phyloP scores from a whole-genome alignment of 768 basidiomycete genomes.

The Pulveroboletus ravenelii region DNA sequence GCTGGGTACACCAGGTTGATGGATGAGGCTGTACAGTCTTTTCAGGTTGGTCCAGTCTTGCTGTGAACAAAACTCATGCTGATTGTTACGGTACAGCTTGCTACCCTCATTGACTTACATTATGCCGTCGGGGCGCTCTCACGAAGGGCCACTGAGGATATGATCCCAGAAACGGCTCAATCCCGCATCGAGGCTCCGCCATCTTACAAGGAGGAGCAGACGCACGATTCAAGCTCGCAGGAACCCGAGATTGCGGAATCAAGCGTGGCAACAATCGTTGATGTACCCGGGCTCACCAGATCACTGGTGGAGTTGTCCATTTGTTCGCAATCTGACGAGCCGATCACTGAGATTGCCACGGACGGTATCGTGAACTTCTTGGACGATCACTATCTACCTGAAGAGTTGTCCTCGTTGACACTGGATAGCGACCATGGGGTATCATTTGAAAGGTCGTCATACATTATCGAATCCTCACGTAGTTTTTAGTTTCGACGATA shows the following conservation, averaged over 20 bases:
- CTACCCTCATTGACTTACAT: constrained; percentile 45
- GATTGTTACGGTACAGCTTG: constrained; percentile 31
- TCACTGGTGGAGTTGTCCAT: neutral
- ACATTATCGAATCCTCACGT: constrained; percentile 4
- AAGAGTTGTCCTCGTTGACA: constrained; percentile 17
- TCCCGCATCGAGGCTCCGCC: constrained; percentile 10
- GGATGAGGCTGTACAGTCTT: constrained; percentile 43
- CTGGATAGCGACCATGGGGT: constrained; percentile 35
- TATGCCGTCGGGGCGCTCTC: constrained; percentile 31
- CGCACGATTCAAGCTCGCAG: neutral
- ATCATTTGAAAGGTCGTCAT: neutral
- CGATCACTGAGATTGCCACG: constrained; percentile 19
- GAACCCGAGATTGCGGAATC: neutral
- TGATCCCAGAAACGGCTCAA: neutral
- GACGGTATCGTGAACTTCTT: constrained; percentile 12
- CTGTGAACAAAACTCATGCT: neutral
- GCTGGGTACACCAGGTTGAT: constrained; percentile 30
- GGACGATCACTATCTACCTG: constrained; percentile 20
- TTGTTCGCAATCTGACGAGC: constrained; percentile 1
- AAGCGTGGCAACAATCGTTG: neutral
- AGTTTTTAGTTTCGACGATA: constrained; percentile 39
- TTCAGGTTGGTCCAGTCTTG: constrained; percentile 39
- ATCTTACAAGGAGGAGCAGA: constrained; percentile 16
- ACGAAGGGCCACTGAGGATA: neutral
- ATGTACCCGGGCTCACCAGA: neutral